Evolutionary conservation across 164 flowering plant species (phyloP).

Genomic region (Chloranthus sessilifolius): DNA sequence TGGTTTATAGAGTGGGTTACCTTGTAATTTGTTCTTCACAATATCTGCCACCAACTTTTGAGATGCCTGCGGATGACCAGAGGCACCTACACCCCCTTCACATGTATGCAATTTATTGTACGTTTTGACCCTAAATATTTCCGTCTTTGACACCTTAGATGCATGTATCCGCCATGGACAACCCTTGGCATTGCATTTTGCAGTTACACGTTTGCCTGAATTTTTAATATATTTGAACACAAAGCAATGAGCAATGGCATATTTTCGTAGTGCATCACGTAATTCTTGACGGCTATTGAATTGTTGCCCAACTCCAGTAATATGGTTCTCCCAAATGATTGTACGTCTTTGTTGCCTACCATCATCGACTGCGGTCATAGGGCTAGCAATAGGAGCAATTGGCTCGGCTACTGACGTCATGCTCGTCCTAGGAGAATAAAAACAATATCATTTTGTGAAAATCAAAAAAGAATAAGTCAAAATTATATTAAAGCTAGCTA

Average conservation of each 20-base stretch:
- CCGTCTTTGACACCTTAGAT: conserved; percentile 51
- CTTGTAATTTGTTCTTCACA: conserved; percentile 42
- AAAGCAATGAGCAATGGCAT: conserved; percentile 71
- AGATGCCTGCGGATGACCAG: conserved; percentile 45
- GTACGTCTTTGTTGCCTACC: conserved; percentile 27
- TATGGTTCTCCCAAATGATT: conserved; percentile 53
- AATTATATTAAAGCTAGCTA: neutral
- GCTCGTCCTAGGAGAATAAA: conserved; percentile 28
- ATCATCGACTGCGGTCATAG: conserved; percentile 20
- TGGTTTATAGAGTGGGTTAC: conserved; percentile 38
- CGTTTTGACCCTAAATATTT: conserved; percentile 50
- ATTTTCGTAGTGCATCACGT: conserved; percentile 71
- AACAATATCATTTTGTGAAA: neutral
- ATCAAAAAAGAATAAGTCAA: neutral
- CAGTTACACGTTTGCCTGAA: conserved; percentile 62
- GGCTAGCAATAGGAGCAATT: conserved; percentile 17
- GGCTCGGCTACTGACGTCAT: conserved; percentile 38
- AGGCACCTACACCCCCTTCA: conserved; percentile 49
- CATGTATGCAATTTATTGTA: conserved; percentile 63
- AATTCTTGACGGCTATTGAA: conserved; percentile 60
- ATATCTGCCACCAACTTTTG: conserved; percentile 47
- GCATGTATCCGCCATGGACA: conserved; percentile 85
- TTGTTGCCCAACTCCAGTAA: conserved; percentile 66
- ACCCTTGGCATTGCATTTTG: conserved; percentile 48
- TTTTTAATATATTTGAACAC: conserved; percentile 55